Base-by-base conservation (phyloP, 805 yeast genomes). In the Yarrowia phangngaensis region DNA sequence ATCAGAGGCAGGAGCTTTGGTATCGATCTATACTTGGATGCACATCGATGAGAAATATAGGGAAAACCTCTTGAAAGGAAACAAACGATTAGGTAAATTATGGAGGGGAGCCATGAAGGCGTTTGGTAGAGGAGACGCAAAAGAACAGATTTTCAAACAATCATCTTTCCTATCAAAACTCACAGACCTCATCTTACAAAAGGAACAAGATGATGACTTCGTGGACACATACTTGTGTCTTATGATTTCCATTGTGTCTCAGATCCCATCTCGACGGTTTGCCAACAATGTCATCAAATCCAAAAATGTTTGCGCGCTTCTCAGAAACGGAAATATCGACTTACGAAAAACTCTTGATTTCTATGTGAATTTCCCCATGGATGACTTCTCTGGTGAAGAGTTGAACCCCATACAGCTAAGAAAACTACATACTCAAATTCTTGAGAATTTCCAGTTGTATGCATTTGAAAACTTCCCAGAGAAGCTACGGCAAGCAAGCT, bases 241-340 rank as follows among this genome's bases (percentile, higher is more conserved):
- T 15, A 34, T 70, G 9, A 47, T 60, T 4, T 45, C 57, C 6
- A 47, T 67, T 1, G 41, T 71, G 6, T 69, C 75, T 3, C 72
- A 67, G 46, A 54, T 69, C 6, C 73, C 75, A 0, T 66, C 75
- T 0, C 60, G 77, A 50, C 55, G 66, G 35, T 71, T 61, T 38
- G 41, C 64, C 4, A 64, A 61, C 46, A 52, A 65, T 0, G 26
- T 72, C 3, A 22, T 71, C 22, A 59, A 60, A 12, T 62, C 64
- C 15, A 13, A 52, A 16, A 58, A 59, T 36, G 56, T 67, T 17
- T n/a, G 58, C 6, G 54, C 63, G 1, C 30, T 43, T 8, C 9
- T 60, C 9, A 41, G 30, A 19, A 29, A 29, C 17, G 29, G 48
- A 6, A 41, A 41, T 15, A 15, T 24, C 6, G 20, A 9, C 16